These are phyloP conservation scores for Beverwykella pulmonaria DNA, from an alignment of 495 filamentous ascomycete species.

Conservation along the genomic window DNA sequence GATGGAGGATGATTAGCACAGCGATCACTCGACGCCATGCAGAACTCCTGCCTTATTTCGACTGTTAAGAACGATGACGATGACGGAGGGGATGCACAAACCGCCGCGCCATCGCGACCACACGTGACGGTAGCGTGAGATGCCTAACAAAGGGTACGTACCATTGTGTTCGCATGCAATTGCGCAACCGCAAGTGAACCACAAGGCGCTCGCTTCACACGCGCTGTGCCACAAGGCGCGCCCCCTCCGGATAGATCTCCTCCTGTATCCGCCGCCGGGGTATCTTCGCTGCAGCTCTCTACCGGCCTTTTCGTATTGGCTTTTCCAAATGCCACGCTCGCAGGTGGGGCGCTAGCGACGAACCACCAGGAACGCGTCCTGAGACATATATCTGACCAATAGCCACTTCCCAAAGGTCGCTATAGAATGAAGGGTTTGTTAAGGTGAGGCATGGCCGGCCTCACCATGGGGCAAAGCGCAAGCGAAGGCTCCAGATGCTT, in stretches of 20 bases:
- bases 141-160: not conserved
- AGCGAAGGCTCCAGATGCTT: conserved; percentile 30
- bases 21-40: conserved; percentile 33
- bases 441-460: conserved; percentile 29
- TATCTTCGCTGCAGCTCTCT: not conserved
- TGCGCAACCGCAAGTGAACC: not conserved
- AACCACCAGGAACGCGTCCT: conserved; percentile 26
- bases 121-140: conserved; percentile 19
- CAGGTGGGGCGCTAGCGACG: conserved; percentile 7
- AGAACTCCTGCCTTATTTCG: conserved; percentile 33
- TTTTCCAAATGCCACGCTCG: not conserved
- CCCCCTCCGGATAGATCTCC: not conserved
- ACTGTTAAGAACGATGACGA: conserved; percentile 18
- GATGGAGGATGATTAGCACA: conserved; percentile 18
- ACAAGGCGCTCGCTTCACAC: not conserved
- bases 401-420: not conserved
- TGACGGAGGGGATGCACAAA: not conserved
- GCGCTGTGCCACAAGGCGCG: not conserved
- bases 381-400: conserved; percentile 34
- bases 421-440: conserved; percentile 29
- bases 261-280: not conserved
- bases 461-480: conserved; percentile 27
- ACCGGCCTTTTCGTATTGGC: conserved; percentile 9
- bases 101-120: conserved; percentile 4
- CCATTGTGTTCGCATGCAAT: not conserved